Base-by-base conservation (phyloP, 2,329 filamentous ascomycete species). In the Botrytis fragariae region DNA sequence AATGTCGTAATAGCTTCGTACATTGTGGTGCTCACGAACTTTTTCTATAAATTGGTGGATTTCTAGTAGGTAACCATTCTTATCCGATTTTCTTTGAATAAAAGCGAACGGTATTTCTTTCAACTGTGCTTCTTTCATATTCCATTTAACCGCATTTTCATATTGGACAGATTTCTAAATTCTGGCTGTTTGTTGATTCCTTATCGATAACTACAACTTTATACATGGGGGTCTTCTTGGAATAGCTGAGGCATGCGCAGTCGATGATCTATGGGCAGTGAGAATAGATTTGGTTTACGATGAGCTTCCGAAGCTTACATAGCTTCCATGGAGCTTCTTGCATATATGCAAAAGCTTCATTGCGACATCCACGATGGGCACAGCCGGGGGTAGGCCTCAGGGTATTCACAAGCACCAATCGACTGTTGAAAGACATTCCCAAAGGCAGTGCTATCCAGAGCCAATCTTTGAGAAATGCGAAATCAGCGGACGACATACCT, bases 401-500 rank as follows among this genome's bases (percentile, higher is more conserved):
- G n/a, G 76, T 80, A 57, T 79, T 81, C 68, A 79, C 80, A 44
- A 80, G 73, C 71, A 77, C 79, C 25, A 77, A 69, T 65, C 76
- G 70, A 73, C 59, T 70, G 32, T 63, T 65, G 44, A 77, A 74
- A 77, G 78, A 80, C 74, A 75, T 73, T 57, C 39, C 65, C 37
- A 78, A 74, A 44, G 63, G 71, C 61, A 75, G 73, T 25, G 69
- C 74, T 16, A 70, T 76, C 25, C 75, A 77, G 39, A 76, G 67
- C 22, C 76, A 79, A 69, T 75, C 74, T 73, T 75, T 76, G 51
- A 72, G 74, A 70, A 72, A 75, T 45, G 64, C 76, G 12, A 73
- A 71, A 75, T 73, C 74, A 62, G 73, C 74, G 25, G 78, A 78
- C 39, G 74, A 76, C 68, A 63, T 73, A 29, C 75, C 78, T 29